Base-by-base conservation (phyloP, 257 asterid species). In the Osmanthus fragrans region DNA sequence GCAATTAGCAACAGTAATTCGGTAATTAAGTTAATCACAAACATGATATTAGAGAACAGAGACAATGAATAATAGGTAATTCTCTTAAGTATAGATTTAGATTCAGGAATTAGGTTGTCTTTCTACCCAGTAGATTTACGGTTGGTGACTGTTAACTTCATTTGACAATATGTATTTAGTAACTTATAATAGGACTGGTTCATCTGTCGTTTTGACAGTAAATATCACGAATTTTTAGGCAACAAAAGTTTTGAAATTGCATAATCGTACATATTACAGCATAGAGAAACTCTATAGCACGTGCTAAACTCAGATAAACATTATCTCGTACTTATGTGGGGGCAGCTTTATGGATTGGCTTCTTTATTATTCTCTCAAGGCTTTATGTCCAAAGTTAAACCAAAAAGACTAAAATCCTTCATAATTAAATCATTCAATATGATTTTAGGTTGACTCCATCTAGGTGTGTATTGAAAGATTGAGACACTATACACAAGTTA, bases 401-500 rank as follows among this genome's bases (percentile, higher is more conserved):
- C 66, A 63, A 19, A 9, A 3, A 12, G 65, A 56, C 69, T 25
- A 27, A 25, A 63, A 8, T 12, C 69, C 69, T 25, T 12, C 5
- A 9, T 63, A 23, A 27, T 25, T 11, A 23, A 25, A 32, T 27
- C 36, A 63, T 11, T 63, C 69, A 1, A 25, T 63, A 27, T 10
- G 18, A 63, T 27, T 56, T n/a, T 63, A 10, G 19, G 69, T 27
- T 63, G 32, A 60, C 16, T 27, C 21, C 34, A 63, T 63, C 69
- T 63, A 60, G 33, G 68, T 60, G 2, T 60, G 36, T 40, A 71
- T 21, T 69, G 60, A 19, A 47, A 65, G 63, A n/a, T 69, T 27
- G 58, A 71, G 25, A 67, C 78, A 58, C 73, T 74, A 72, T 51
- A 73, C 66, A 40, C 56, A 72, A 67, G 77, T 70, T 58, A 47